Evolutionary conservation across 306 rosid genomes (phyloP), one percentile per base, ranked within the genome.

Genomic region (Trifolium subterraneum): DNA sequence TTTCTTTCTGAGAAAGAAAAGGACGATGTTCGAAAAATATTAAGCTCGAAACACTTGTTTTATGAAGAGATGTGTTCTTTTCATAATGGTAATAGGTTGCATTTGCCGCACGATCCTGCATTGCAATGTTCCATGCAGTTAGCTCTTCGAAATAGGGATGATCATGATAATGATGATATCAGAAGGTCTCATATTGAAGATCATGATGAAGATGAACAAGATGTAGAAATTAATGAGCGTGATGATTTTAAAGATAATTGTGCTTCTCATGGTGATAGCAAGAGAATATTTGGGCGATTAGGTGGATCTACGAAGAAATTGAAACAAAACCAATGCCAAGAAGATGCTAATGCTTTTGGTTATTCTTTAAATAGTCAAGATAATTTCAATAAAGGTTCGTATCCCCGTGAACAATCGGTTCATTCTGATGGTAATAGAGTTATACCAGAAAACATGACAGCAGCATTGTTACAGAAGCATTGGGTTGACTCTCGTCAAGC

Each of bases 21-120:
- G 84, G 98, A 91, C 0, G 98, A 91, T 50, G 98, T 91, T 63
- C 84, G 91, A 20, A 93, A 93, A 77, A 91, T 93, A 72, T 84
- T 93, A 38, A 89, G 92, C 88, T 93, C 98, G 0, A 93, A 93
- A 85, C 98, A 93, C 58, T 79, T 93, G 68, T 93, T 91, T 82
- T 93, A 93, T 68, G 96, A 93, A 77, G 97, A 91, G 84, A 93
- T 93, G 98, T 93, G 98, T 80, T 93, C 97, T 64, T 93, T 91
- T 72, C 97, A 91, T 88, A 91, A 93, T 51, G 75, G 89, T 4
- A 93, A 93, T 68, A 88, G 93, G 54, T 72, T 91, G 79, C 97
- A 91, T 86, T 85, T 93, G 75, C 97, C 98, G 39, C 98, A 85
- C 23, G 97, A 93, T 83, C 91, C 86, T n/a, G 90, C 93, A 42